Evolutionary conservation across 495 filamentous ascomycete genomes (phyloP).

Genomic region (Penicillium roqueforti): DNA sequence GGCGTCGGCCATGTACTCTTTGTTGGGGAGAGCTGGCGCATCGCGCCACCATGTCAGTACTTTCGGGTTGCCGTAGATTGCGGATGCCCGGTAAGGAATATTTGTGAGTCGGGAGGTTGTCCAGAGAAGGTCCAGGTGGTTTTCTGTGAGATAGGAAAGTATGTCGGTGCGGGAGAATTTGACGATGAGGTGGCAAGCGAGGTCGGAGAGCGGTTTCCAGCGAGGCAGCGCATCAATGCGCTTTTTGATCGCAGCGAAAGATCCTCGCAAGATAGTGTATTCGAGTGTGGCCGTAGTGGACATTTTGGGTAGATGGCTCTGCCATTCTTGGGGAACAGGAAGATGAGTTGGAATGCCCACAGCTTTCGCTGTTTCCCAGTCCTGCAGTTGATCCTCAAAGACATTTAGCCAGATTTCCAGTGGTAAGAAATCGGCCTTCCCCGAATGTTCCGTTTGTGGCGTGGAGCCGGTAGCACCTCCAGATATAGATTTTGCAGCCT

Average conservation of each 20-base stretch:
- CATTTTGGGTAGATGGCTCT: slow-evolving; percentile 46
- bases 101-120: slow-evolving; percentile 75
- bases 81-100: slow-evolving; percentile 78
- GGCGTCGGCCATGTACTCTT: slow-evolving; percentile 73
- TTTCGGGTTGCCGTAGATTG: slow-evolving; percentile 77
- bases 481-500: slow-evolving; percentile 34
- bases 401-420: slow-evolving; percentile 87
- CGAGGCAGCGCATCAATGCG: slow-evolving; percentile 61
- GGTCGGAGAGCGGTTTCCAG: slow-evolving; percentile 69
- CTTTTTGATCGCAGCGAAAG: slow-evolving; percentile 61
- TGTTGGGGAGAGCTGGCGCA: slow-evolving; percentile 70
- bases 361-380: slow-evolving; percentile 84
- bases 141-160: slow-evolving; percentile 73
- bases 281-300: slow-evolving; percentile 60
- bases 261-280: slow-evolving; percentile 71
- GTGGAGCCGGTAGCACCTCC: slow-evolving; percentile 56
- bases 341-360: slow-evolving; percentile 76
- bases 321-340: slow-evolving; percentile 71
- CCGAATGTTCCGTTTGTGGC: slow-evolving; percentile 31
- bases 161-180: slow-evolving; percentile 79
- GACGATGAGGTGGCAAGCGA: slow-evolving; percentile 83
- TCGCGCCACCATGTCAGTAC: slow-evolving; percentile 87
- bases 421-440: slow-evolving; percentile 49
- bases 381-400: slow-evolving; percentile 68
- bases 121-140: slow-evolving; percentile 76